A percentile compares a stretch with the other conserved stretches of the same genome.
These are phyloP conservation scores for Candida jianshihensis DNA, from an alignment of 805 yeast genomes.

Conservation along the genomic window DNA sequence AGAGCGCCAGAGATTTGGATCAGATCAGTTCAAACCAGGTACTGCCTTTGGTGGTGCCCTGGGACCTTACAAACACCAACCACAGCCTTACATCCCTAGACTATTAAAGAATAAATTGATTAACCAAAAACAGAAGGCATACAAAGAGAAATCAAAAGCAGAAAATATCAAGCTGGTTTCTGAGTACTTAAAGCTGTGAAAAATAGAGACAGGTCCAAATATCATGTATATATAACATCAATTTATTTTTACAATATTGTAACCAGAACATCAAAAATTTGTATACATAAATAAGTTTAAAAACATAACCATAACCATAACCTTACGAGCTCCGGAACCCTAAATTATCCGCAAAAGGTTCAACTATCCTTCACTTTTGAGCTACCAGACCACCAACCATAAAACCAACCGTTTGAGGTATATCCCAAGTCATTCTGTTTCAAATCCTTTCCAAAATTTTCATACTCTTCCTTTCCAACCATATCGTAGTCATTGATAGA, in stretches of 20 bases:
- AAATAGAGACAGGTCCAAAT: background rate
- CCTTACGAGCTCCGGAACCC: background rate
- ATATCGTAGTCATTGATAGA: slow-evolving; percentile 35
- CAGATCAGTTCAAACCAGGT: slow-evolving; percentile 62
- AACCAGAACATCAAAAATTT: no score
- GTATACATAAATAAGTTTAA: background rate
- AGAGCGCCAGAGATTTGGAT: slow-evolving; percentile 48
- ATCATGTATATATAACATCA: background rate
- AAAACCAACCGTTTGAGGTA: slow-evolving; percentile 6
- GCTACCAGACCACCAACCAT: slow-evolving; percentile 7
- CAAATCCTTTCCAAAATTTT: slow-evolving; percentile 5
- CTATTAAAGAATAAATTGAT: slow-evolving; percentile 37
- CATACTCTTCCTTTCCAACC: slow-evolving; percentile 30
- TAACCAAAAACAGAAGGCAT: slow-evolving; percentile 30
- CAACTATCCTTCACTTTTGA: slow-evolving; percentile 2
- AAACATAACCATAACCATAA: background rate
- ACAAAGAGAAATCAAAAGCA: slow-evolving; percentile 11
- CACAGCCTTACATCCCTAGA: slow-evolving; percentile 59
- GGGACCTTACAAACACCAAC: slow-evolving; percentile 51
- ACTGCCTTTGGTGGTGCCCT: slow-evolving; percentile 65
- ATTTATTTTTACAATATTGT: no score
- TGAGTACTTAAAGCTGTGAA: slow-evolving; percentile 14
- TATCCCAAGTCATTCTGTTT: no score
- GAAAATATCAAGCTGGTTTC: slow-evolving; percentile 19
- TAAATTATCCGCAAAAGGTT: background rate